Base-by-base conservation (phyloP, 805 yeast species). In the Saccharomyces kudriavzevii region DNA sequence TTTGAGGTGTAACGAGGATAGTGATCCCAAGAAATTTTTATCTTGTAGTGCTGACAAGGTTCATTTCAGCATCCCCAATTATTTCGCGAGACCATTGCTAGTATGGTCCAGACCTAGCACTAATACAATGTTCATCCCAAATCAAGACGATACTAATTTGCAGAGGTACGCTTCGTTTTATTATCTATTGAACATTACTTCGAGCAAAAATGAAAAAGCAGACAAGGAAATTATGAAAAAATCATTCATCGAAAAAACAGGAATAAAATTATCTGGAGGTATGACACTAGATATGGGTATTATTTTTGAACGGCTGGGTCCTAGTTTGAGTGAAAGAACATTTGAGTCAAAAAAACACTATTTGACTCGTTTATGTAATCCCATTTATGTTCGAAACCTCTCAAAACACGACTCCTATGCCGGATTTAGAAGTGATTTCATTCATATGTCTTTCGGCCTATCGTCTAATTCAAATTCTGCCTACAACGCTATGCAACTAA, bases 351-450 rank as follows among this genome's bases (percentile, higher is more conserved):
- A 63, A 27, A 86, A 88, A 0, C 94, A 87, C 66, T 82, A 80
- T 62, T 78, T 82, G 2, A 73, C 85, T 10, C 64, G 77, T 5
- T 63, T 85, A 45, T 75, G 71, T 54, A 82, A 87, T 60, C 91
- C 91, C 0, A 67, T 70, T 17, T 71, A 66, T 52, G 76, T 80
- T 26, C 66, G 73, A 3, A 81, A 82, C 29, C 60, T 66, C 17
- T 70, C 67, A 0, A 62, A 63, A 2, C 90, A 90, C 71, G 98
- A 92, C 70, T 88, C 97, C 0, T 92, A 85, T 66, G 70, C 69
- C 11, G 89, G 85, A 0, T 94, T 83, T 73, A 73, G 98, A 64
- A 86, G 96, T 57, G 84, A 89, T 52, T 91, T 81, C 64, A 75
- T 92, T 10, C 96, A 89, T 64, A 66, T 87, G 75, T 81, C 90